These are phyloP conservation scores for Exophiala sideris DNA, from an alignment of 2,329 filamentous ascomycete genomes.

Conservation along the genomic window DNA sequence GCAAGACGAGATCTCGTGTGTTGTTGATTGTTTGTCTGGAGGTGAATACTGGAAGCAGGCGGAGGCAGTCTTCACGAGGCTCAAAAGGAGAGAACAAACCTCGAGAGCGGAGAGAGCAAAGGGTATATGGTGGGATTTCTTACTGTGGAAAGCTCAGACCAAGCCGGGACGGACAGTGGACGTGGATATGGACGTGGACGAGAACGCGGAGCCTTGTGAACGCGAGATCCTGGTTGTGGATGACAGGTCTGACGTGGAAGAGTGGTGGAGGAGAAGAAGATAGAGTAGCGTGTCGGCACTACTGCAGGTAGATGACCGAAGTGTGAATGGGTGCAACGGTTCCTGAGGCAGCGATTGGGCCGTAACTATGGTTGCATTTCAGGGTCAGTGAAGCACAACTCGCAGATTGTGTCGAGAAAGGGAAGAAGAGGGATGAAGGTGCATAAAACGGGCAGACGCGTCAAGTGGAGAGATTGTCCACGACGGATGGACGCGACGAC, in stretches of 20 bases:
- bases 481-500: not conserved
- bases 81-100: slow-evolving; percentile 6
- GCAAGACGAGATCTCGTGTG: not conserved
- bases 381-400: slow-evolving; percentile 16
- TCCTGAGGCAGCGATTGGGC: slow-evolving; percentile 24
- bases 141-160: slow-evolving; percentile 10
- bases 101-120: slow-evolving; percentile 6
- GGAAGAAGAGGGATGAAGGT: not conserved
- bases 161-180: slow-evolving; percentile 7
- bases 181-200: not conserved
- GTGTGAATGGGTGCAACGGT: slow-evolving; percentile 5
- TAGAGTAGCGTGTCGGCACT: slow-evolving; percentile 14
- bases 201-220: slow-evolving; percentile 14
- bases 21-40: not conserved
- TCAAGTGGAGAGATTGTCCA: slow-evolving; percentile 1
- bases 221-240: slow-evolving; percentile 13
- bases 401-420: slow-evolving; percentile 1
- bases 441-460: not conserved
- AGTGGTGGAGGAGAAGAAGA: slow-evolving; percentile 8
- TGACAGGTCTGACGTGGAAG: not conserved
- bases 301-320: slow-evolving; percentile 23
- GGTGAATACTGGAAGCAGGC: not conserved
- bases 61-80: slow-evolving; percentile 4
- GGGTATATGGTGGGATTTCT: slow-evolving; percentile 15
- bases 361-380: slow-evolving; percentile 6